Evolutionary conservation across 2,329 filamentous ascomycete species (phyloP), one percentile per base, ranked within the genome.

Genomic region (Nigrospora sphaerica): DNA sequence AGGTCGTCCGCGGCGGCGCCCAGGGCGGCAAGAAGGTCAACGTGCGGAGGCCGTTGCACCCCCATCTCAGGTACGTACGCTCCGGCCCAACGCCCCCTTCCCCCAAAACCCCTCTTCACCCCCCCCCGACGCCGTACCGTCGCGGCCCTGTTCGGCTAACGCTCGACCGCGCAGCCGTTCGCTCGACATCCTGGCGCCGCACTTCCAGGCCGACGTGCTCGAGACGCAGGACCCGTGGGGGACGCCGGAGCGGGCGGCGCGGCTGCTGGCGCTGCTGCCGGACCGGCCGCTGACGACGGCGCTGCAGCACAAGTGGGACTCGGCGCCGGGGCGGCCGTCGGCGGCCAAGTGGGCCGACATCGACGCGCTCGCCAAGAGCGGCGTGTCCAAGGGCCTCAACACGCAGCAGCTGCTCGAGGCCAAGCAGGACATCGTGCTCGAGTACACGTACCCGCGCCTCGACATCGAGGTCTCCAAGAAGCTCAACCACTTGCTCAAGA

Each of bases 391-490:
- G 59, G 75, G 77, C 11, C 77, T 95, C n/a, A 84, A 93, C 55
- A 66, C 82, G 0, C 81, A 77, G 52, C 81, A 84, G 3, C 76
- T 98, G 12, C 77, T 86, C 10, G 88, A 96, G 58, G 89, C 90
- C 18, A 97, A 96, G 69, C 90, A 96, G 64, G 93, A 97, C 62
- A 87, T 98, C 51, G 84, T 97, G 4, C 80, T 98, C 31, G 93
- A 98, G 68, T 97, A 98, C 69, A 96, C 93, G 7, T 98, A 98
- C 66, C 93, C 93, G 3, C 85, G 93, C 35, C 86, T 98, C 46
- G 93, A 98, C 73, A 91, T 93, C 51, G 90, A 95, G 66, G 93
- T 98, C 62, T 93, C 87, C 62, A 97, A 97, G 74, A 95, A 96
- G 64, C 81, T 95, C 47, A 97, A 96, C 71, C 93, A 98, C 77